A percentile compares a stretch with the other conserved stretches of the same genome.
Evolutionary conservation across 2,329 filamentous ascomycete genomes (phyloP).

Genomic region (Zymoseptoria tritici): DNA sequence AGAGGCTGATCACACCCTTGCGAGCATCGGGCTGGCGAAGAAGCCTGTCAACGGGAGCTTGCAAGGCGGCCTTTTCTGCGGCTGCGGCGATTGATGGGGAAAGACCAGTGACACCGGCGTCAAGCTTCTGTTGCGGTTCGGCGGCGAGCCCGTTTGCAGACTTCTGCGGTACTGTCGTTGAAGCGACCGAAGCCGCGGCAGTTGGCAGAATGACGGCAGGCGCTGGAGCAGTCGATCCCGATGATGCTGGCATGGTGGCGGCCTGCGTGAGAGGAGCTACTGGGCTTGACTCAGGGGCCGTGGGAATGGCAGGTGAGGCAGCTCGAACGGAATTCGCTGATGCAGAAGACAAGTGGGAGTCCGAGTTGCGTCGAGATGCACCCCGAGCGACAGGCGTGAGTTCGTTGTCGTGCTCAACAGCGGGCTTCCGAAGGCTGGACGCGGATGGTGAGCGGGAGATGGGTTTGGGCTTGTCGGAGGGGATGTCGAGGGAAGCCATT

Average conservation of each 20-base stretch:
- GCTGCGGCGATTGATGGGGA: neutral
- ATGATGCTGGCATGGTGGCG: neutral
- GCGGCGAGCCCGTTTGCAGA: neutral
- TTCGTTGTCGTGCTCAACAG: slow-evolving; percentile 10
- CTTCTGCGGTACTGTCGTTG: neutral
- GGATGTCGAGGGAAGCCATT: slow-evolving; percentile 1
- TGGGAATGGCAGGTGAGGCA: neutral
- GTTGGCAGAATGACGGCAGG: neutral
- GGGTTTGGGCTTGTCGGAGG: neutral
- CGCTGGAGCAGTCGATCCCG: neutral
- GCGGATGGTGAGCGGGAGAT: slow-evolving; percentile 6
- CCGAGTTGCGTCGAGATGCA: slow-evolving; percentile 11
- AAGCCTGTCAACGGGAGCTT: slow-evolving; percentile 2
- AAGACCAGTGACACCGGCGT: neutral
- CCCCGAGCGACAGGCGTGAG: slow-evolving; percentile 8
- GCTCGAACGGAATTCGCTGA: neutral
- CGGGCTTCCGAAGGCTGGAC: slow-evolving; percentile 5
- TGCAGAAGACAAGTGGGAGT: neutral
- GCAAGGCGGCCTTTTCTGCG: slow-evolving; percentile 6
- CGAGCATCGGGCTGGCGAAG: slow-evolving; percentile 2
- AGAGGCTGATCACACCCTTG: slow-evolving; percentile 10
- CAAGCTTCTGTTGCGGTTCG: neutral
- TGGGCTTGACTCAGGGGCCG: neutral
- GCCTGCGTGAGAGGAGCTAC: neutral
- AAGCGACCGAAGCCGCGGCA: no score